Evolutionary conservation across 169 alveolate species (phyloP).

Genomic region (Eimeria praecox): DNA sequence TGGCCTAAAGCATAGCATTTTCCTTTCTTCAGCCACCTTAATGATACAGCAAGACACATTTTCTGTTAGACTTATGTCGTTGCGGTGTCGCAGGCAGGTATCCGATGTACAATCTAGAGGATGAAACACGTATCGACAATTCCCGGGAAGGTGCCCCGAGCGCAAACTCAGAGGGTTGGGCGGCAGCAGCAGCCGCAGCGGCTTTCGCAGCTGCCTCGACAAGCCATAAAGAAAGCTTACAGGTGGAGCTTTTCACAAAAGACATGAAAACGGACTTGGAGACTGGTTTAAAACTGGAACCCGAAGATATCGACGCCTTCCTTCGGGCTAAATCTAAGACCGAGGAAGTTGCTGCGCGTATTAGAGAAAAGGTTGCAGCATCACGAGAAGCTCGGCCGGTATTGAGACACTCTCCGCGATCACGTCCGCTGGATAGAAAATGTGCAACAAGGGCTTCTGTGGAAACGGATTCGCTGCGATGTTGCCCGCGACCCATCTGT

Average conservation of each 20-base stretch:
- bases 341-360: conserved; percentile 57
- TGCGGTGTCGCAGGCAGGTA: conserved; percentile 5
- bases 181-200: conserved; percentile 48
- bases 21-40: neutral
- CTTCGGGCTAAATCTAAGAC: conserved; percentile 26
- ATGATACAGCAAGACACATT: neutral
- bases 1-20: too few relatives aligned
- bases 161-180: conserved; percentile 33
- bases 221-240: neutral
- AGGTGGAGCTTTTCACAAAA: neutral
- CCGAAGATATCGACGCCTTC: conserved; percentile 30
- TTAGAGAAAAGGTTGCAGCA: conserved; percentile 12
- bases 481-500: neutral
- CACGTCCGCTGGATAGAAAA: neutral
- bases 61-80: neutral
- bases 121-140: neutral
- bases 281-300: neutral
- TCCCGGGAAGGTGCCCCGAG: neutral
- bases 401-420: neutral
- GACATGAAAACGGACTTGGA: neutral
- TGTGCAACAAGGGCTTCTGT: neutral
- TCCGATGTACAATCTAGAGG: neutral
- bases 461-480: neutral
- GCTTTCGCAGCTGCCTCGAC: conserved; percentile 57
- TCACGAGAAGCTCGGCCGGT: neutral